Evolutionary conservation across 2,329 filamentous ascomycete genomes (phyloP).

Genomic region (Cryphonectria radicalis): DNA sequence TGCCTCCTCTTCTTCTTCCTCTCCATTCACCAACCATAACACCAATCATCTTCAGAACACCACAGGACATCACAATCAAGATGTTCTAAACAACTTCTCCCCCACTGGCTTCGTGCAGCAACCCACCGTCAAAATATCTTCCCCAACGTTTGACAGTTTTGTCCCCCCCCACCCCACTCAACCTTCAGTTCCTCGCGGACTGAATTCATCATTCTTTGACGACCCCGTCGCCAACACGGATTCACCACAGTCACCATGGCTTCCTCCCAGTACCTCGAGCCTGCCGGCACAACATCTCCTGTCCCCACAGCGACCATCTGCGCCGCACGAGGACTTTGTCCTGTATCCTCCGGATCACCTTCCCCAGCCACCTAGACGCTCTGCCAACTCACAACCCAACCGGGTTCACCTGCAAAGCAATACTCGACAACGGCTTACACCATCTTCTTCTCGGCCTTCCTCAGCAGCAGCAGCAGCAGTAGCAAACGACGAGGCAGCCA

Average conservation of each 20-base stretch:
- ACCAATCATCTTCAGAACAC: slow-evolving; percentile 38
- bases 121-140: slow-evolving; percentile 56
- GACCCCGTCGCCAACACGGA: slow-evolving; percentile 84
- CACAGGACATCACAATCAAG: slow-evolving; percentile 49
- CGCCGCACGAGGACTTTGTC: slow-evolving; percentile 16
- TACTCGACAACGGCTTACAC: slow-evolving; percentile 41
- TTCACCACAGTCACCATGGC: slow-evolving; percentile 77
- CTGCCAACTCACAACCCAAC: slow-evolving; percentile 44
- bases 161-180: slow-evolving; percentile 51
- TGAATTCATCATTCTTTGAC: slow-evolving; percentile 69
- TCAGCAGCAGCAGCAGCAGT: slow-evolving; percentile 4
- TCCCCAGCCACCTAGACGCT: slow-evolving; percentile 56
- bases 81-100: slow-evolving; percentile 61
- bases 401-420: slow-evolving; percentile 50
- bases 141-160: slow-evolving; percentile 43
- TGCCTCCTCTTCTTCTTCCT: slow-evolving; percentile 36
- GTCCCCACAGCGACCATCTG: slow-evolving; percentile 16
- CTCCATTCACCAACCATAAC: slow-evolving; percentile 41
- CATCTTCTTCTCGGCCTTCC: slow-evolving; percentile 37
- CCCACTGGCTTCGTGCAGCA: slow-evolving; percentile 39
- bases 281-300: slow-evolving; percentile 55
- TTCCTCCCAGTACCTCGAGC: slow-evolving; percentile 68
- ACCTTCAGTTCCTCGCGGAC: slow-evolving; percentile 58
- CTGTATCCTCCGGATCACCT: slow-evolving; percentile 37
- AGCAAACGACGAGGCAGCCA: neutral